These are phyloP conservation scores for Ceratobasidium sp. DNA, from an alignment of 1,284 basidiomycete species.

Conservation along the genomic window DNA sequence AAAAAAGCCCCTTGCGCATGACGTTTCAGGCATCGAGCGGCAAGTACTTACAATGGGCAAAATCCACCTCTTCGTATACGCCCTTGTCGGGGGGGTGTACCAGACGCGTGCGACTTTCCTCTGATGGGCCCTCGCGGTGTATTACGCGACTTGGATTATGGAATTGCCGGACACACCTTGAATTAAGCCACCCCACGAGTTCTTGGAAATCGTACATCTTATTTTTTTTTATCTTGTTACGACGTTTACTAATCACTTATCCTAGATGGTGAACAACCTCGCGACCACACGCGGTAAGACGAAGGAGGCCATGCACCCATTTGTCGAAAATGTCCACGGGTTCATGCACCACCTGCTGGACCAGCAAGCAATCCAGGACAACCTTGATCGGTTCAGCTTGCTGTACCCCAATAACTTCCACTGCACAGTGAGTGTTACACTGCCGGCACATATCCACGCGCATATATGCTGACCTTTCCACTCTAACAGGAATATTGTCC, in stretches of 20 bases:
- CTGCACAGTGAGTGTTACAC: constrained; percentile 6
- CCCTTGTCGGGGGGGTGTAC: constrained; percentile 13
- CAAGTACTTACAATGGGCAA: not conserved
- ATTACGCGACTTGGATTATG: constrained; percentile 11
- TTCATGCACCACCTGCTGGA: not conserved
- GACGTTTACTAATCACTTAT: not conserved
- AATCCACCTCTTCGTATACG: constrained; percentile 9
- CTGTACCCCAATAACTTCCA: constrained; percentile 33
- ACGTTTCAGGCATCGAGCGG: constrained; percentile 1
- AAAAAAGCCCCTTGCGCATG: constrained; percentile 18
- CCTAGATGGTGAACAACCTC: constrained; percentile 24
- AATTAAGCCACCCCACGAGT: not conserved
- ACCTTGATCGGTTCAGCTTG: constrained; percentile 13
- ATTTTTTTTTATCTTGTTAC: not conserved
- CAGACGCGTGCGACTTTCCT: constrained; percentile 11
- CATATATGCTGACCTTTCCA: not conserved
- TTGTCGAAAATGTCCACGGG: not conserved
- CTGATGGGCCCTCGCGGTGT: constrained; percentile 6
- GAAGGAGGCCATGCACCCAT: not conserved
- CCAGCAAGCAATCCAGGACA: not conserved
- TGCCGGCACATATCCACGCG: too few species aligned
- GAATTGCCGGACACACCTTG: not conserved
- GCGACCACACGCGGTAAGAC: constrained; percentile 20
- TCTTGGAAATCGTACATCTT: not conserved
- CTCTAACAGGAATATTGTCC: not conserved